Evolutionary conservation across 352 stramenopile genomes (phyloP).

Genomic region (Phytophthora sp.): DNA sequence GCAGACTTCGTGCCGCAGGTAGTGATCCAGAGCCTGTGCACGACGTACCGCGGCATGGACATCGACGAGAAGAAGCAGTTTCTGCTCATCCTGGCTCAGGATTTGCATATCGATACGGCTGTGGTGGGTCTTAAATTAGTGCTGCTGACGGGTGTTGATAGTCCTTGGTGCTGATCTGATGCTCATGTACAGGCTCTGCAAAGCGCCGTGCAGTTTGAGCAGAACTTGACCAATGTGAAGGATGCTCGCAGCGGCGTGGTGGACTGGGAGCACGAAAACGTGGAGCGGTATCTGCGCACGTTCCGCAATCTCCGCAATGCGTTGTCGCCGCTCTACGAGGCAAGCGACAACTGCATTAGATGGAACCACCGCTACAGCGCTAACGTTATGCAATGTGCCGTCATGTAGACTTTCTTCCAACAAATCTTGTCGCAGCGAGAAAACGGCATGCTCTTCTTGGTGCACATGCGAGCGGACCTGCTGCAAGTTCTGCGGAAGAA

Average conservation of each 20-base stretch:
- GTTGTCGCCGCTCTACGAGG: conserved; percentile 71
- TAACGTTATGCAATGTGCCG: no score
- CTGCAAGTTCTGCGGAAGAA: conserved; percentile 71
- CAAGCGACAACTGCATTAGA: conserved; percentile 16
- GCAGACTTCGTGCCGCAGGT: conserved; percentile 84
- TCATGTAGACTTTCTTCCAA: conserved; percentile 85
- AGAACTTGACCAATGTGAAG: conserved; percentile 60
- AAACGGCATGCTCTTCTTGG: conserved; percentile 83
- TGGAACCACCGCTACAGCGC: no score
- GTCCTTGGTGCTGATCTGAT: neutral
- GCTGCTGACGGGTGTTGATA: neutral
- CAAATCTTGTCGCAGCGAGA: conserved; percentile 84
- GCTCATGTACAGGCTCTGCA: conserved; percentile 35
- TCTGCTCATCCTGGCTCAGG: conserved; percentile 73
- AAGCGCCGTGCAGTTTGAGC: conserved; percentile 56
- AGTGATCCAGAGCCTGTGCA: conserved; percentile 71
- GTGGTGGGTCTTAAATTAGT: conserved; percentile 30
- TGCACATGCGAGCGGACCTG: conserved; percentile 78
- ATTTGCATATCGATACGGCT: conserved; percentile 70
- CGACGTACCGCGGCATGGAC: conserved; percentile 64
- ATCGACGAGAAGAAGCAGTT: conserved; percentile 87
- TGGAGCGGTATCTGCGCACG: conserved; percentile 80
- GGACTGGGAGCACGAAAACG: conserved; percentile 72
- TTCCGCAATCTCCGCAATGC: conserved; percentile 66
- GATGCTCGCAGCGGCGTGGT: conserved; percentile 34